Base-by-base conservation (phyloP, 352 stramenopile genomes). In the Phytophthora agathidicida region DNA sequence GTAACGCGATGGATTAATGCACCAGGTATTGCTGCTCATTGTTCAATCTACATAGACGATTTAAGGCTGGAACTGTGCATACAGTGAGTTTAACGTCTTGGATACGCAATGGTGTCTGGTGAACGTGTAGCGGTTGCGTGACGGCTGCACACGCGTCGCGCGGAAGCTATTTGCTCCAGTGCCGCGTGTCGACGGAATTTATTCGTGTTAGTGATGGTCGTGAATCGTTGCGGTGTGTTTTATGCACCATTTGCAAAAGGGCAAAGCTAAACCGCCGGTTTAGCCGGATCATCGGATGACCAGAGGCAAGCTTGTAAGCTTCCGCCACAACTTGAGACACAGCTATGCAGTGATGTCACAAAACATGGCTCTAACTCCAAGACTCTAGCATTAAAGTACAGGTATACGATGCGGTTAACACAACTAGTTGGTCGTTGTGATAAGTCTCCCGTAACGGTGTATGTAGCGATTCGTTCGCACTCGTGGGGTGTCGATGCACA, bases 91-190 rank as follows among this genome's bases (percentile, higher is more conserved):
- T 13, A 20, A 14, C 23, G 20, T 71, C 23, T 57, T 41, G 10
- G 13, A 33, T 58, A 58, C 33, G 13, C 41, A 7, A 9, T 42
- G 2, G 7, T 23, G 2, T 1, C 6, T 2, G 23, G 3, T 4
- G 14, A 16, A 36, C 13, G 10, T 17, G 13, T 7, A 20, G 23
- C 0, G 17, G 11, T 1, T 3, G 1, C 16, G 28, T 37, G 27
- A 10, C 8, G 13, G 30, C 8, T 2, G 13, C 53, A 36, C 24
- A 68, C 39, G 28, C 36, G 49, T 54, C 67, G 57, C 56, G 37
- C 58, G 56, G 66, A 79, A 78, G 61, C 49, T 78, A 75, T 78
- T 70, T 62, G 41, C 48, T 56, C 17, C 5, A 8, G 28, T 56
- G 51, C 28, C 13, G 35, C 55, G 10, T 42, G n/a, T 16, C 22